These are phyloP conservation scores for Debaryomyces hansenii DNA, from an alignment of 805 yeast species.

Conservation along the genomic window DNA sequence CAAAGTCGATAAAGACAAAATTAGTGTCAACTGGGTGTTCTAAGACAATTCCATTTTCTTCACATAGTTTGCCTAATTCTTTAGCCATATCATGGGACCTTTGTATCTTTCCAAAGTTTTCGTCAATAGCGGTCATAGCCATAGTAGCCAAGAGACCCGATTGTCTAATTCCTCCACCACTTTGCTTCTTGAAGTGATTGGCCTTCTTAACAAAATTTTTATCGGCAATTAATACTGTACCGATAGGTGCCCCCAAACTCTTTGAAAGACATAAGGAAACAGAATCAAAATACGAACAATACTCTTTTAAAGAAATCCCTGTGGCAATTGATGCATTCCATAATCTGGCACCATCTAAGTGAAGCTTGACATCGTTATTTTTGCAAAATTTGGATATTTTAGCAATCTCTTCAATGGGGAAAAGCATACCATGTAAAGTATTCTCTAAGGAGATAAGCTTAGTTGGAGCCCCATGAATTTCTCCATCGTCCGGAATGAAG, in stretches of 20 bases:
- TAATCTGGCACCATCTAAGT: conserved; percentile 45
- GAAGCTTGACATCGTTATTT: conserved; percentile 33
- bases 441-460: conserved; percentile 44
- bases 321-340: conserved; percentile 46
- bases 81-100: conserved; percentile 35
- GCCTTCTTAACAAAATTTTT: conserved; percentile 35
- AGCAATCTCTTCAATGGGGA: conserved; percentile 40
- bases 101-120: conserved; percentile 32
- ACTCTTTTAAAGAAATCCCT: conserved; percentile 38
- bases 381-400: conserved; percentile 35
- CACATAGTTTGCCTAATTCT: conserved; percentile 33
- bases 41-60: conserved; percentile 26
- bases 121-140: conserved; percentile 43
- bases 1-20: conserved; percentile 40
- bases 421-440: conserved; percentile 43
- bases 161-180: conserved; percentile 47
- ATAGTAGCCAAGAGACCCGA: conserved; percentile 40
- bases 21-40: conserved; percentile 41
- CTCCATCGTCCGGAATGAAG: conserved; percentile 43
- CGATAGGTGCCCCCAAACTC: conserved; percentile 45
- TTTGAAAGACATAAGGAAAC: conserved; percentile 45
- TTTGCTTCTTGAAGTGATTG: conserved; percentile 45
- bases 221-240: conserved; percentile 39
- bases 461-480: conserved; percentile 45
- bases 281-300: conserved; percentile 40